These are phyloP conservation scores for Drechslerella dactyloides DNA, from an alignment of 2,329 filamentous ascomycete species.

Conservation along the genomic window DNA sequence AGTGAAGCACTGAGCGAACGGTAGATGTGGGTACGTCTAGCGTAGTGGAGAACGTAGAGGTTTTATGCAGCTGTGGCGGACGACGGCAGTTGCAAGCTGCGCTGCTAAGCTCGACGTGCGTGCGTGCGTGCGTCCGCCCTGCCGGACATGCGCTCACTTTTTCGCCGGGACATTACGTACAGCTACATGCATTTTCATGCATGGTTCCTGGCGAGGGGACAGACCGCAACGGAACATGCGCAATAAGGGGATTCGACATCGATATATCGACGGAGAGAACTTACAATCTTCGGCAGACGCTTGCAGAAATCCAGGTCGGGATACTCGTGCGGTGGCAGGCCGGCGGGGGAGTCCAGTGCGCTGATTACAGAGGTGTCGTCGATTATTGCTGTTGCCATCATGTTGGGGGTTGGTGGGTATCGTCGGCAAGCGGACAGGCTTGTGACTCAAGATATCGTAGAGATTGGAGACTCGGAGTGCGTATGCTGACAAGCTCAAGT, in stretches of 20 bases:
- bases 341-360: background rate
- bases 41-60: background rate
- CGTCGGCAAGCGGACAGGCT: background rate
- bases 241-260: background rate
- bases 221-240: background rate
- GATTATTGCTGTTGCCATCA: constrained; percentile 3
- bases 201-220: constrained; percentile 3
- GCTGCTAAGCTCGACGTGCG: background rate
- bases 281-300: constrained; percentile 54
- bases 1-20: too few species aligned
- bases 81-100: background rate
- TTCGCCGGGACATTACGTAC: constrained; percentile 3
- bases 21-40: background rate
- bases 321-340: constrained; percentile 11
- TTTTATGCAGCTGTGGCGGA: background rate
- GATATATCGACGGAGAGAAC: constrained; percentile 14
- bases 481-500: background rate
- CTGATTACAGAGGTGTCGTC: constrained; percentile 4
- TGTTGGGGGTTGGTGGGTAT: background rate
- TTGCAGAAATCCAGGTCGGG: constrained; percentile 52
- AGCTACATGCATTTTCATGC: constrained; percentile 20
- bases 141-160: background rate
- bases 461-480: background rate
- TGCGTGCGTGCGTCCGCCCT: background rate
- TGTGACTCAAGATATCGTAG: background rate